A percentile compares a stretch with the other conserved stretches of the same genome.
These are phyloP conservation scores for Cryptococcus deneoformans DNA, from an alignment of 1,284 basidiomycete species.

Conservation along the genomic window DNA sequence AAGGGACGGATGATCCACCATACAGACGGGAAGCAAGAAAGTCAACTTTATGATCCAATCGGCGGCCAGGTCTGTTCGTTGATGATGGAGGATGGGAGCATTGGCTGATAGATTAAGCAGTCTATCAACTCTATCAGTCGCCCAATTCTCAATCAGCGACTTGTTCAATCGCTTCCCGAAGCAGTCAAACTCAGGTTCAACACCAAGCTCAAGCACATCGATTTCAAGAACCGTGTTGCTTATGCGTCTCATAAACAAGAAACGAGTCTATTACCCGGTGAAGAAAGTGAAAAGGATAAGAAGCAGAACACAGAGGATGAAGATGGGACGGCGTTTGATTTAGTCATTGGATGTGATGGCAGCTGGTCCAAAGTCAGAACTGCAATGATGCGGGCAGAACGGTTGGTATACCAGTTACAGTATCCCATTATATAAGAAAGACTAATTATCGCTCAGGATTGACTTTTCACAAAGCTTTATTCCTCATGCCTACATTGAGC, in stretches of 20 bases:
- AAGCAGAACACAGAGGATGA: conserved; percentile 23
- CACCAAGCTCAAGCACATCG: conserved; percentile 79
- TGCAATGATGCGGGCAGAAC: conserved; percentile 84
- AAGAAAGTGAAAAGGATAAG: conserved; percentile 19
- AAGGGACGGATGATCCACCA: conserved; percentile 93
- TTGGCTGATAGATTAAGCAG: conserved; percentile 49
- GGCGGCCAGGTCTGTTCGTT: conserved; percentile 67
- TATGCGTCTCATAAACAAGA: conserved; percentile 20
- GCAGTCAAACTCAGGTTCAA: conserved; percentile 72
- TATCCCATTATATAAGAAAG: neutral
- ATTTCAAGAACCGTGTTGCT: conserved; percentile 54
- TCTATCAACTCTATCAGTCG: conserved; percentile 93
- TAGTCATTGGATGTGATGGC: conserved; percentile 86
- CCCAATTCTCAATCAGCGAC: conserved; percentile 75
- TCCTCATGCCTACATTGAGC: conserved; percentile 91
- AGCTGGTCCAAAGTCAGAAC: conserved; percentile 78
- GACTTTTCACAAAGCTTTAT: conserved; percentile 93
- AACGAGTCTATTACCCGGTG: conserved; percentile 19
- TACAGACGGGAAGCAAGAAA: conserved; percentile 63
- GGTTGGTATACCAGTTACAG: conserved; percentile 56
- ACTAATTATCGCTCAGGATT: conserved; percentile 61
- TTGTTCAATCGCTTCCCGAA: conserved; percentile 62
- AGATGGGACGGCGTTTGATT: conserved; percentile 61
- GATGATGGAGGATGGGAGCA: conserved; percentile 17
- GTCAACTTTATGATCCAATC: conserved; percentile 77